Conservation (phyloP, 176 grass and related monocot species). For the Triticum monococcum region DNA sequence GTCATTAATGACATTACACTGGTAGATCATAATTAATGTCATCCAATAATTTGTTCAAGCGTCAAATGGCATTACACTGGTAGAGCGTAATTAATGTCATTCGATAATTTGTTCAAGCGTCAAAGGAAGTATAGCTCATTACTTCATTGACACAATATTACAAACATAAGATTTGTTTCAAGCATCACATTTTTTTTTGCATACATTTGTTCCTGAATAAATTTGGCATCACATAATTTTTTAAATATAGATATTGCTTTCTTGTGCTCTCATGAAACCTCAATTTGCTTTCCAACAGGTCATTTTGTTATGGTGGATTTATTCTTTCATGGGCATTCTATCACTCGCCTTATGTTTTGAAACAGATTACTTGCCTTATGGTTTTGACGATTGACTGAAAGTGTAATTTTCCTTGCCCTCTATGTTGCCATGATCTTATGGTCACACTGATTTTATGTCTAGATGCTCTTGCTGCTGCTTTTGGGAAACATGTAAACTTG, state of each 20-base stretch:
- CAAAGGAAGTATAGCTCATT: not conserved
- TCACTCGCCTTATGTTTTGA: too few species aligned
- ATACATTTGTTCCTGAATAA: not conserved
- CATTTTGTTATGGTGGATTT: not conserved
- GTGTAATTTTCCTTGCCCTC: not conserved
- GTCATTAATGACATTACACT: not conserved
- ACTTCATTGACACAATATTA: not conserved
- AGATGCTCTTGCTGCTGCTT: conserved; percentile 73
- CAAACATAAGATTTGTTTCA: not conserved
- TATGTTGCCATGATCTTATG: conserved; percentile 19
- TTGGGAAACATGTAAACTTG: conserved; percentile 67
- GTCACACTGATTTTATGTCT: conserved; percentile 31
- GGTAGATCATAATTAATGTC: not conserved
- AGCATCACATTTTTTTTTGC: not conserved
- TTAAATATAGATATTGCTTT: not conserved
- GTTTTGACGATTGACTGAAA: not conserved
- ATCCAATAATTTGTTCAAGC: not conserved
- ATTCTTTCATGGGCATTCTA: too few species aligned
- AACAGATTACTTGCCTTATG: not conserved
- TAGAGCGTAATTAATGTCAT: not conserved
- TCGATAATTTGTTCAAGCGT: not conserved
- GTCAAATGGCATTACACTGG: not conserved
- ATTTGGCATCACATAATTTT: too few species aligned
- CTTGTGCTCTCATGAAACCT: not conserved
- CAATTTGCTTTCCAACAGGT: not conserved